Percentiles rank a stretch among this genome's conserved stretches.
These are phyloP conservation scores for Parascedosporium putredinis DNA, from an alignment of 2,329 filamentous ascomycete species.

Conservation along the genomic window DNA sequence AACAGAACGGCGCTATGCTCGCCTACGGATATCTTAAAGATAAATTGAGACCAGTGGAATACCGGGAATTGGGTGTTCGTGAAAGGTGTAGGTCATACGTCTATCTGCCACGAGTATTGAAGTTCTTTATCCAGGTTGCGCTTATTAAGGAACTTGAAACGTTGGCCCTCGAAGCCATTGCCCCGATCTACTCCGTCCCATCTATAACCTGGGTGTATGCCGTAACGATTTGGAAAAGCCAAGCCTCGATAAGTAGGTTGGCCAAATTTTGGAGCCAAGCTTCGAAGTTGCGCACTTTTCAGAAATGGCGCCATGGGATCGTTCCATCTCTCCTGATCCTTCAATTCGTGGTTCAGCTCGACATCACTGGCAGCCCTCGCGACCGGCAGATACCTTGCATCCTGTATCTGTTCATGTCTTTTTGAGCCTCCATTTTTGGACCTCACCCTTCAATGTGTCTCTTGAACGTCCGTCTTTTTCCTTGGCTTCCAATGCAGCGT, in stretches of 20 bases:
- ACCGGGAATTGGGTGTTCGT: neutral
- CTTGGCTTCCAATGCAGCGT: conserved; percentile 53
- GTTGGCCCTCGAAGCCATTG: conserved; percentile 87
- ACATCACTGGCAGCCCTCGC: conserved; percentile 75
- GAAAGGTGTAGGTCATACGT: conserved; percentile 48
- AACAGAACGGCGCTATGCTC: too few relatives aligned
- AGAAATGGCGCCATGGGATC: conserved; percentile 84
- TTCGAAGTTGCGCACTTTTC: conserved; percentile 33
- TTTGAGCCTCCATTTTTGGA: conserved; percentile 62
- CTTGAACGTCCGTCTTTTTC: conserved; percentile 59
- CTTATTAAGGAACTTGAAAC: conserved; percentile 80
- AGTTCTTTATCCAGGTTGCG: conserved; percentile 66
- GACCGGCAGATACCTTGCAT: conserved; percentile 73
- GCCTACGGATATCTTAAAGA: too few relatives aligned
- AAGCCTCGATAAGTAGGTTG: conserved; percentile 68
- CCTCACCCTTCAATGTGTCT: conserved; percentile 70
- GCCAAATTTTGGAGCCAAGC: conserved; percentile 24
- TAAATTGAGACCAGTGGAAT: too few relatives aligned
- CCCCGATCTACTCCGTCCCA: conserved; percentile 96
- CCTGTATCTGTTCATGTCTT: conserved; percentile 57
- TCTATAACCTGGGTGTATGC: conserved; percentile 80
- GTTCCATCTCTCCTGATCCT: conserved; percentile 72
- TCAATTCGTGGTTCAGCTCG: conserved; percentile 75
- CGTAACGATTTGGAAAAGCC: conserved; percentile 83
- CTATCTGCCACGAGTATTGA: conserved; percentile 94